Evolutionary conservation across 2,329 filamentous ascomycete species (phyloP).

Genomic region (Xylaria sp.): DNA sequence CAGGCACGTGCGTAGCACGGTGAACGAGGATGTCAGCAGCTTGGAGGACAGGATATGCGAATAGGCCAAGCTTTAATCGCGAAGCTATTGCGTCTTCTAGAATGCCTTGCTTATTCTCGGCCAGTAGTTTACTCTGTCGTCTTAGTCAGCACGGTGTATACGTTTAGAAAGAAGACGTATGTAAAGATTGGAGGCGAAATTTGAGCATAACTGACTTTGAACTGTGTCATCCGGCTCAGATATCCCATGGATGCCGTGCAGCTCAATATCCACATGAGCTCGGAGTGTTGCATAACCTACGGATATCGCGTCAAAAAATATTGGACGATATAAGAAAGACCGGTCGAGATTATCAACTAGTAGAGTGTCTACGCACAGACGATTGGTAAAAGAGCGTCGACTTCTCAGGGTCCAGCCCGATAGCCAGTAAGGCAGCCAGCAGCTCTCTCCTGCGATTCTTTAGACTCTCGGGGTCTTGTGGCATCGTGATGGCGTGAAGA

Average conservation of each 20-base stretch:
- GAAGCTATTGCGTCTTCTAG: slow-evolving; percentile 64
- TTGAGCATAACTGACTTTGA: slow-evolving; percentile 74
- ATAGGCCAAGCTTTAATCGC: slow-evolving; percentile 84
- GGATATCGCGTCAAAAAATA: neutral
- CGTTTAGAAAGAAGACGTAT: neutral
- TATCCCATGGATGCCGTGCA: slow-evolving; percentile 93
- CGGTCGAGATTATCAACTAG: neutral
- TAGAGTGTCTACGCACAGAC: slow-evolving; percentile 61
- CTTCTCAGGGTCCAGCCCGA: slow-evolving; percentile 82
- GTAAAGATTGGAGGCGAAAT: neutral
- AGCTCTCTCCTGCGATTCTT: slow-evolving; percentile 75
- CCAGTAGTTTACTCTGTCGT: slow-evolving; percentile 76
- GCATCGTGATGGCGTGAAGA: slow-evolving; percentile 88
- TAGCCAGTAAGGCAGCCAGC: slow-evolving; percentile 82
- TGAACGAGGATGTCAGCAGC: slow-evolving; percentile 94
- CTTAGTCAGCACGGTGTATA: neutral
- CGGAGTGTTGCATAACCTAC: slow-evolving; percentile 80
- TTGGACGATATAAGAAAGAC: slow-evolving; percentile 19
- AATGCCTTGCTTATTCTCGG: slow-evolving; percentile 67
- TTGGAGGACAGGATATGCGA: slow-evolving; percentile 95
- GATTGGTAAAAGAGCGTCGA: slow-evolving; percentile 87
- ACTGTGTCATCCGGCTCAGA: slow-evolving; percentile 98
- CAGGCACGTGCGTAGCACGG: slow-evolving; percentile 91
- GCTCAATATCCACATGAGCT: slow-evolving; percentile 97
- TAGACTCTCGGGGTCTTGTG: slow-evolving; percentile 72